Evolutionary conservation across 129 eudicot genomes (phyloP).

Genomic region (Saposhnikovia divaricata): DNA sequence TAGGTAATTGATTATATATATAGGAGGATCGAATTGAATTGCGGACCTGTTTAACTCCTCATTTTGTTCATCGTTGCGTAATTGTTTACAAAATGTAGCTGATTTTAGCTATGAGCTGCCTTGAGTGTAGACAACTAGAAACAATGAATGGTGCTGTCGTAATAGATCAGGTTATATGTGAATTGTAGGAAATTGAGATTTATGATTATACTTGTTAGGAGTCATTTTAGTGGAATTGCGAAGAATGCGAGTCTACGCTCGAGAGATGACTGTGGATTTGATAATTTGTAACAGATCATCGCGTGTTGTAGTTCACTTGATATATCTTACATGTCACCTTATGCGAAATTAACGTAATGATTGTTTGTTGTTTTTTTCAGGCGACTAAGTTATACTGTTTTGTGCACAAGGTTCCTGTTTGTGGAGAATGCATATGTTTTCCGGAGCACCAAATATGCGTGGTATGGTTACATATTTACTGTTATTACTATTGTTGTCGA

Average conservation of each 20-base stretch:
- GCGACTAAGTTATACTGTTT: slow-evolving; percentile 97
- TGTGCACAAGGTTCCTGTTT: slow-evolving; percentile 97
- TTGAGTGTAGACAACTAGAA: neutral
- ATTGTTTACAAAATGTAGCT: neutral
- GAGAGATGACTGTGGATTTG: neutral
- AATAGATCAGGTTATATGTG: neutral
- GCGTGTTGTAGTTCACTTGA: neutral
- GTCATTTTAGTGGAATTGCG: neutral
- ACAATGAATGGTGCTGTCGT: neutral
- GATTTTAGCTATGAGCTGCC: neutral
- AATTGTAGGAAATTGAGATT: neutral
- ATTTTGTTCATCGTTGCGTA: neutral
- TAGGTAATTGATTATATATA: neutral
- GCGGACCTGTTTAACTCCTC: neutral
- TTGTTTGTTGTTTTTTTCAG: slow-evolving; percentile 29
- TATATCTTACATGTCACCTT: no score
- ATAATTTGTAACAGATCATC: neutral
- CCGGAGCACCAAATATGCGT: slow-evolving; percentile 85
- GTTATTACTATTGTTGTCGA: neutral
- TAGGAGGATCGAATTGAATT: neutral
- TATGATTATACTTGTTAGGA: neutral
- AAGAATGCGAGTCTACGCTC: neutral
- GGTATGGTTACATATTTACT: slow-evolving; percentile 31
- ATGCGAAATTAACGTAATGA: neutral
- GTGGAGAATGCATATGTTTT: slow-evolving; percentile 98